These are phyloP conservation scores for Irpex rosettiformis DNA, from an alignment of 1,284 basidiomycete species.

Conservation along the genomic window DNA sequence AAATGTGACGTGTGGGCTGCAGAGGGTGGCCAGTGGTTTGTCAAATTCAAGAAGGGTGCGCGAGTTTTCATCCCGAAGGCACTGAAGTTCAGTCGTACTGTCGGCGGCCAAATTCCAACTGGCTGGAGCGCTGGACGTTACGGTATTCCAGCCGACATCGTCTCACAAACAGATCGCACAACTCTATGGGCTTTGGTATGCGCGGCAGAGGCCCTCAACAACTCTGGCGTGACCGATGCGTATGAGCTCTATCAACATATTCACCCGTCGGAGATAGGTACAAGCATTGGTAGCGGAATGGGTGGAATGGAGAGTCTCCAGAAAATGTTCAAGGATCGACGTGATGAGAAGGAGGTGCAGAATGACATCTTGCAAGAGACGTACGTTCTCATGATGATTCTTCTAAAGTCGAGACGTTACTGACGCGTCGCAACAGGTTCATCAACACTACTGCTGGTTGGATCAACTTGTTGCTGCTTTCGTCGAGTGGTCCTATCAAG, in stretches of 20 bases:
- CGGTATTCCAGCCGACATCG: constrained; percentile 97
- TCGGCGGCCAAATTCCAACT: constrained; percentile 95
- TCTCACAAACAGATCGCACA: constrained; percentile 92
- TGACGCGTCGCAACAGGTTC: constrained; percentile 53
- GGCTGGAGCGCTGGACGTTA: constrained; percentile 96
- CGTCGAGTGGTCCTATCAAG: constrained; percentile 96
- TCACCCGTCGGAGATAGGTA: constrained; percentile 95
- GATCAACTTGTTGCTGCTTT: constrained; percentile 93
- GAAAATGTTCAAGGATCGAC: constrained; percentile 98
- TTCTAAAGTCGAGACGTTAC: constrained; percentile 8
- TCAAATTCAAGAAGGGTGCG: constrained; percentile 98
- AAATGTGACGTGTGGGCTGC: constrained; percentile 94
- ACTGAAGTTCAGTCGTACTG: constrained; percentile 90
- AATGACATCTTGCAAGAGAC: constrained; percentile 99
- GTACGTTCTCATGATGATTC: constrained; percentile 41
- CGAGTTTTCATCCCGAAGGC: constrained; percentile 94
- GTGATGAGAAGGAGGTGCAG: constrained; percentile 96
- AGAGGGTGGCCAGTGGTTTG: constrained; percentile 91
- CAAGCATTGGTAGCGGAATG: constrained; percentile 94
- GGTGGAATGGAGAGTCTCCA: constrained; percentile 88
- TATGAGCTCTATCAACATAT: constrained; percentile 97
- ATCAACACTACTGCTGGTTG: constrained; percentile 98
- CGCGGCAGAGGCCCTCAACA: constrained; percentile 93
- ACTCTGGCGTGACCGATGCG: constrained; percentile 96
- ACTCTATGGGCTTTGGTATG: constrained; percentile 96